A percentile compares a stretch with the other conserved stretches of the same genome.
These are phyloP conservation scores for grape (Vitis vinifera) DNA, from an alignment of 164 flowering plant species.

Conservation along the genomic window ASM3070453v1 NC_081812.1:22715001-22715500, in stretches of 20 bases:
- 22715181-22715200: conserved; percentile 86
- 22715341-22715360: no score
- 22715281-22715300: no score
- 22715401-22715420: no score
- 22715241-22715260: no score
- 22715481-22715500: background rate
- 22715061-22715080: background rate
- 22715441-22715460: background rate
- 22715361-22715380: no score
- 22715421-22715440: no score
- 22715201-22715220: conserved; percentile 92
- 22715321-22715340: no score
- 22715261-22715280: no score
- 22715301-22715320: no score
- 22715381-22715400: no score
- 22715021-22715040: background rate
- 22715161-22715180: conserved; percentile 95
- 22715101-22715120: conserved; percentile 5
- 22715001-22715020: conserved; percentile 61
- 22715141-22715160: conserved; percentile 95
- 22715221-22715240: no score
- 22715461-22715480: background rate
- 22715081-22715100: background rate
- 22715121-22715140: conserved; percentile 74
- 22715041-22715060: background rate